Percentiles rank a stretch among this genome's conserved stretches.
Evolutionary conservation across 2,329 filamentous ascomycete species (phyloP).

Genomic region (Ophiostoma ulmi): DNA sequence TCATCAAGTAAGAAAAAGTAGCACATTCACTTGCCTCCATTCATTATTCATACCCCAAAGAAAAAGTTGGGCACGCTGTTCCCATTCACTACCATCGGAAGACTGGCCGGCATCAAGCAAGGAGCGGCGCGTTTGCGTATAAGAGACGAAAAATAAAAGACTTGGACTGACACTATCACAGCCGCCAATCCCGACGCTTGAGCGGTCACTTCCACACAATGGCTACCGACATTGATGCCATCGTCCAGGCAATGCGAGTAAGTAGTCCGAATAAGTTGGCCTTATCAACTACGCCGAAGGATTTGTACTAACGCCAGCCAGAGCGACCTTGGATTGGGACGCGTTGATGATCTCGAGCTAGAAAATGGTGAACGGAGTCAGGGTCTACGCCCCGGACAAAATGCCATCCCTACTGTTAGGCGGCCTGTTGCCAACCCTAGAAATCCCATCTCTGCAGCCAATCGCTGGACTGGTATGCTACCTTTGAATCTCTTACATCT

Average conservation of each 20-base stretch:
- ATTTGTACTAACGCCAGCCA: neutral
- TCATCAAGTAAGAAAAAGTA: neutral
- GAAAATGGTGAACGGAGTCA: conserved; percentile 23
- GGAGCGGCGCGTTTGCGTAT: neutral
- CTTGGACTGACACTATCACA: neutral
- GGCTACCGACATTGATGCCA: conserved; percentile 2
- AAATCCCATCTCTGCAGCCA: conserved; percentile 15
- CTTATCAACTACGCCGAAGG: neutral
- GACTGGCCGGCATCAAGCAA: neutral
- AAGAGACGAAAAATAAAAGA: neutral
- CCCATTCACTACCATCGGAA: neutral
- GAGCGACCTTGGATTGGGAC: conserved; percentile 25
- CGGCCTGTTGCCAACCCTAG: neutral
- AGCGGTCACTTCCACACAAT: neutral
- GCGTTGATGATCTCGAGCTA: conserved; percentile 27
- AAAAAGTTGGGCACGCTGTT: neutral
- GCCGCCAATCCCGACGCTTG: neutral
- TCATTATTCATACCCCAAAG: neutral
- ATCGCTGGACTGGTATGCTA: conserved; percentile 21
- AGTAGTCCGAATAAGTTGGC: neutral
- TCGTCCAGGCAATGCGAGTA: conserved; percentile 9
- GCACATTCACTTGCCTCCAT: neutral
- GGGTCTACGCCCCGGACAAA: neutral
- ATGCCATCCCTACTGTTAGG: neutral
- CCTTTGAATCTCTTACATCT: neutral